Evolutionary conservation across 371 early-diverging fungal species (phyloP).

Genomic region (Syncephalastrum racemosum): DNA sequence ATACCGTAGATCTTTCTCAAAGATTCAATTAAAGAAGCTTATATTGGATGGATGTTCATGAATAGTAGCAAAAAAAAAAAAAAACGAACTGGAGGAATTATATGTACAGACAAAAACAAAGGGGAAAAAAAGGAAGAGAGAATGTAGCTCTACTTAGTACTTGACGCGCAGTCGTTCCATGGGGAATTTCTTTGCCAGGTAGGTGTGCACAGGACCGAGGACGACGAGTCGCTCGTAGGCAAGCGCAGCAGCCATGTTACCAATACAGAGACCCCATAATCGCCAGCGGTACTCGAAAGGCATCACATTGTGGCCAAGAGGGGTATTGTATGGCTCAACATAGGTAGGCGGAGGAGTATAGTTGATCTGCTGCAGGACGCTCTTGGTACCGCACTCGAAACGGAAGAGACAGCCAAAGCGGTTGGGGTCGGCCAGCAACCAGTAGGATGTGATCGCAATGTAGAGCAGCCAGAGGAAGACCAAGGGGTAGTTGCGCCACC

Average conservation of each 20-base stretch:
- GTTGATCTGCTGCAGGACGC: slow-evolving; percentile 45
- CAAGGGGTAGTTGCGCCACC: slow-evolving; percentile 62
- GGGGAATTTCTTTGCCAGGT: slow-evolving; percentile 32
- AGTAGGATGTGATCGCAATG: slow-evolving; percentile 52
- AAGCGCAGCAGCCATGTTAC: slow-evolving; percentile 35
- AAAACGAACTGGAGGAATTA: neutral
- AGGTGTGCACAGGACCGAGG: slow-evolving; percentile 46
- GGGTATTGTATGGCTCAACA: slow-evolving; percentile 60
- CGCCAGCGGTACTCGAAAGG: slow-evolving; percentile 65
- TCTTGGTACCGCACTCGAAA: slow-evolving; percentile 71
- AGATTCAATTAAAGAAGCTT: neutral
- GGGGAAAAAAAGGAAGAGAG: neutral
- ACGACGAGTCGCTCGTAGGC: slow-evolving; percentile 50
- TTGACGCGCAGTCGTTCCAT: slow-evolving; percentile 30
- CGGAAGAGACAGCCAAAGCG: slow-evolving; percentile 71
- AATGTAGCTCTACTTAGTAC: slow-evolving; percentile 14
- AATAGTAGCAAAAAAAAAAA: neutral
- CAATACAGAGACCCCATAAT: slow-evolving; percentile 54
- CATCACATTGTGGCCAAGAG: slow-evolving; percentile 69
- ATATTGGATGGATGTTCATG: no score
- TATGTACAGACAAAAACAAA: no score
- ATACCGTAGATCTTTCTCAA: no score
- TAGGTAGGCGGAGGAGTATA: slow-evolving; percentile 48
- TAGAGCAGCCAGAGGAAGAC: slow-evolving; percentile 55
- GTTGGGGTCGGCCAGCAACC: slow-evolving; percentile 70